These are phyloP conservation scores for Akanthomyces dipterigenus DNA, from an alignment of 2,329 filamentous ascomycete genomes.

Conservation along the genomic window DNA sequence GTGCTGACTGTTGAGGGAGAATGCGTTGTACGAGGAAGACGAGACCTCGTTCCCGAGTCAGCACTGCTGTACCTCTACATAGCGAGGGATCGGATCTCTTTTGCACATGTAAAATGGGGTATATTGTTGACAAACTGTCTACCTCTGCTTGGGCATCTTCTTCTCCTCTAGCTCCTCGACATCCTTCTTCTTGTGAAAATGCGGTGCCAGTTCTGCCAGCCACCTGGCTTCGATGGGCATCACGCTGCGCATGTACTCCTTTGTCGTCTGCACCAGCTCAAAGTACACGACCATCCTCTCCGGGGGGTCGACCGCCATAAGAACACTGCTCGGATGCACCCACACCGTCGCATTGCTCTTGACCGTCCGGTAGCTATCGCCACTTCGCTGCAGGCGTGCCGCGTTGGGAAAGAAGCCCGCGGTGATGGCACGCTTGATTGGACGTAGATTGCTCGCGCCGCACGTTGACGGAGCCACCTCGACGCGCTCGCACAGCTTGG, in stretches of 20 bases:
- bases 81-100: neutral
- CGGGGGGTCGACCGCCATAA: slow-evolving; percentile 70
- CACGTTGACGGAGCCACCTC: slow-evolving; percentile 66
- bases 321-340: slow-evolving; percentile 80
- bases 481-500: slow-evolving; percentile 86
- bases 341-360: slow-evolving; percentile 86
- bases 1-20: neutral
- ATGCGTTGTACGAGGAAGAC: neutral
- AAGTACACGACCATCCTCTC: slow-evolving; percentile 82
- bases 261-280: slow-evolving; percentile 72
- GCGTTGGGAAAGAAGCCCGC: slow-evolving; percentile 94
- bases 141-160: slow-evolving; percentile 42
- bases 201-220: slow-evolving; percentile 84
- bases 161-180: slow-evolving; percentile 75
- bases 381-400: slow-evolving; percentile 72
- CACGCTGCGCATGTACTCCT: slow-evolving; percentile 87
- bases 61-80: neutral
- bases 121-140: neutral
- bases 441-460: slow-evolving; percentile 61
- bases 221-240: slow-evolving; percentile 80
- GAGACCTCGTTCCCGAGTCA: neutral
- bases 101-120: neutral
- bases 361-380: slow-evolving; percentile 83
- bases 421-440: slow-evolving; percentile 82
- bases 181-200: slow-evolving; percentile 91